Conservation (phyloP, 2,329 filamentous ascomycete genomes). For the Hypoxylon sp. region DNA sequence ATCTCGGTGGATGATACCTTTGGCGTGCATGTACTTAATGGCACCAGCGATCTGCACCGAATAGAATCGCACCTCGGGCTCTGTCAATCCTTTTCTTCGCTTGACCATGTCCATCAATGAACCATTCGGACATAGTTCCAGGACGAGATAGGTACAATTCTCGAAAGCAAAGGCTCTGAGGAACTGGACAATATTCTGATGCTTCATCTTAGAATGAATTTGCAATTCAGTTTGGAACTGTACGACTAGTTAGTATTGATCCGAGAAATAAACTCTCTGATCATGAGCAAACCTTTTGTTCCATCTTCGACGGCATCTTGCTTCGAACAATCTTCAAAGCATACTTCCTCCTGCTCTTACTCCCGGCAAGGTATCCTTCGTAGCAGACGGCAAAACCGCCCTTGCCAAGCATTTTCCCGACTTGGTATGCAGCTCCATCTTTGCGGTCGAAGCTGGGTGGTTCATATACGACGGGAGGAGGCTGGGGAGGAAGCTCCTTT, state of each 20-base stretch:
- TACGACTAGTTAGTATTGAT: constrained; percentile 29
- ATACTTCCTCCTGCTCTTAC: constrained; percentile 74
- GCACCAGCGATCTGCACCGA: constrained; percentile 95
- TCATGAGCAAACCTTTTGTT: constrained; percentile 76
- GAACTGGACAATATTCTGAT: constrained; percentile 96
- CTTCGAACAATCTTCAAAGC: constrained; percentile 88
- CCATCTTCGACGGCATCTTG: constrained; percentile 85
- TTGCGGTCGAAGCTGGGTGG: constrained; percentile 77
- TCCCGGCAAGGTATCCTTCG: constrained; percentile 72
- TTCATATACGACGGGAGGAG: constrained; percentile 72
- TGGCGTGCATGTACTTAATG: constrained; percentile 97
- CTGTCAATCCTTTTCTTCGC: constrained; percentile 88
- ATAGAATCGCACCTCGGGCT: constrained; percentile 94
- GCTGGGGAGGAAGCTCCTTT: constrained; percentile 76
- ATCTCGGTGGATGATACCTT: constrained; percentile 96
- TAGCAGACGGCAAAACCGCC: constrained; percentile 89
- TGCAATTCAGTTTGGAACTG: constrained; percentile 88
- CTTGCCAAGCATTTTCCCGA: constrained; percentile 81
- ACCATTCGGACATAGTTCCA: constrained; percentile 95
- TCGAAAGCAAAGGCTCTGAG: constrained; percentile 93
- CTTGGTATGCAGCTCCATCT: constrained; percentile 79
- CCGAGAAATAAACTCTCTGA: background rate
- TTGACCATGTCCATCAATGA: constrained; percentile 99
- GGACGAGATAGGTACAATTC: constrained; percentile 90
- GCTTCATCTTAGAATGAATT: constrained; percentile 97